Evolutionary conservation across 1,284 basidiomycete genomes (phyloP).

Genomic region (Phellopilus nigrolimitatus): DNA sequence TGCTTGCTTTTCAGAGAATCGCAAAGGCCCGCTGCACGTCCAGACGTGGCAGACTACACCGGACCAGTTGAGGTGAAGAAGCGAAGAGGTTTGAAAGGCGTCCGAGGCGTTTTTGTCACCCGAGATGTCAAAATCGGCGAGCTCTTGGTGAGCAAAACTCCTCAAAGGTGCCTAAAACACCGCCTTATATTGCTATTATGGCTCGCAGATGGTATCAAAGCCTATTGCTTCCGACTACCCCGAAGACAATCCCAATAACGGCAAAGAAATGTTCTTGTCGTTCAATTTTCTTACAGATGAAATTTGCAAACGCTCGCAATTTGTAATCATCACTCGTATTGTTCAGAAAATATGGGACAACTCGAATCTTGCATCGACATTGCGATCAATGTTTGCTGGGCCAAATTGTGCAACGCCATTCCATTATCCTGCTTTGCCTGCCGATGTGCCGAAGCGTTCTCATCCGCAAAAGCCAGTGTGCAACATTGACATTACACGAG

Average conservation of each 20-base stretch:
- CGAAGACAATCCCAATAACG: background rate
- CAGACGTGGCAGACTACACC: constrained; percentile 12
- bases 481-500: constrained; percentile 10
- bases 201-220: constrained; percentile 1
- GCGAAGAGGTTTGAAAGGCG: background rate
- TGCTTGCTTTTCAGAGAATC: background rate
- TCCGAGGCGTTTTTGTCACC: constrained; percentile 13
- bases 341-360: constrained; percentile 10
- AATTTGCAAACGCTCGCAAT: background rate
- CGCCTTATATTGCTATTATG: background rate
- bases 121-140: constrained; percentile 13
- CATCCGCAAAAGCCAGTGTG: background rate
- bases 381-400: constrained; percentile 5
- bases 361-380: background rate
- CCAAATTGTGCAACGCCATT: background rate
- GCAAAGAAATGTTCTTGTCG: constrained; percentile 1
- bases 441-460: background rate
- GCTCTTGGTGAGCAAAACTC: constrained; percentile 9
- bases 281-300: constrained; percentile 2
- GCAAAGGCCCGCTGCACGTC: background rate
- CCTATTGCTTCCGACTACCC: constrained; percentile 6
- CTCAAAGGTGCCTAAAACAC: background rate
- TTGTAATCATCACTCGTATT: background rate
- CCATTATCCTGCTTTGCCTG: background rate
- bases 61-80: constrained; percentile 13